phyloP scores from a whole-genome alignment of 176 grass and related monocot genomes.

The Rhynchospora tenuis region DNA sequence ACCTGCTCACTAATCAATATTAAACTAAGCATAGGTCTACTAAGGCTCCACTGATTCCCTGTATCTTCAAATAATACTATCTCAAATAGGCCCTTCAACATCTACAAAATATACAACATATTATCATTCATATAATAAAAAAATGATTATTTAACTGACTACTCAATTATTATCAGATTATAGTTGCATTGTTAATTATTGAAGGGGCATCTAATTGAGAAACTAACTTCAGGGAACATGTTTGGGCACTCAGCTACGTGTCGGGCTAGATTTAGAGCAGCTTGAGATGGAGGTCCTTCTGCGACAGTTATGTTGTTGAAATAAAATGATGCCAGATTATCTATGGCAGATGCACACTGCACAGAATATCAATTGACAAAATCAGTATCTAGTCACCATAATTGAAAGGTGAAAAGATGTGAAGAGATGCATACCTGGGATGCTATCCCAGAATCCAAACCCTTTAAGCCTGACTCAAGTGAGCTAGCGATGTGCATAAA shows the following conservation, averaged over 20 bases:
- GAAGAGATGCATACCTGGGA: slow-evolving; percentile 56
- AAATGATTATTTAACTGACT: slow-evolving; percentile 4
- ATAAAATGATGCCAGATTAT: slow-evolving; percentile 90
- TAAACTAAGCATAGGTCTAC: slow-evolving; percentile 94
- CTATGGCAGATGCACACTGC: slow-evolving; percentile 91
- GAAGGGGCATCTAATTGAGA: background rate
- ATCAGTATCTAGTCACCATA: slow-evolving; percentile 7
- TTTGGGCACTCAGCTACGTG: slow-evolving; percentile 79
- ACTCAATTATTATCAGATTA: background rate
- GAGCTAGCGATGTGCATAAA: slow-evolving; percentile 89
- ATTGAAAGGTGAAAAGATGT: background rate
- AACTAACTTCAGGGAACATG: slow-evolving; percentile 94
- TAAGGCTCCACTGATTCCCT: slow-evolving; percentile 99
- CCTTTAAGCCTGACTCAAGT: slow-evolving; percentile 97
- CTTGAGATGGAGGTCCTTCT: slow-evolving; percentile 71
- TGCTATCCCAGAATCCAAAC: slow-evolving; percentile 93
- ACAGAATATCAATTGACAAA: slow-evolving; percentile 16
- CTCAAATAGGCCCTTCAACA: slow-evolving; percentile 97
- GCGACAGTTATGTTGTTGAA: slow-evolving; percentile 80
- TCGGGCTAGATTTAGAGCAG: slow-evolving; percentile 77
- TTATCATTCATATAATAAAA: slow-evolving; percentile 3
- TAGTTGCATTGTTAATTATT: background rate
- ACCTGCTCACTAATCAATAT: slow-evolving; percentile 99
- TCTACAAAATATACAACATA: slow-evolving; percentile 38
- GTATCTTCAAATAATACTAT: slow-evolving; percentile 95